Conservation (phyloP, 306 rosid species). For the Vigna radiata region DNA sequence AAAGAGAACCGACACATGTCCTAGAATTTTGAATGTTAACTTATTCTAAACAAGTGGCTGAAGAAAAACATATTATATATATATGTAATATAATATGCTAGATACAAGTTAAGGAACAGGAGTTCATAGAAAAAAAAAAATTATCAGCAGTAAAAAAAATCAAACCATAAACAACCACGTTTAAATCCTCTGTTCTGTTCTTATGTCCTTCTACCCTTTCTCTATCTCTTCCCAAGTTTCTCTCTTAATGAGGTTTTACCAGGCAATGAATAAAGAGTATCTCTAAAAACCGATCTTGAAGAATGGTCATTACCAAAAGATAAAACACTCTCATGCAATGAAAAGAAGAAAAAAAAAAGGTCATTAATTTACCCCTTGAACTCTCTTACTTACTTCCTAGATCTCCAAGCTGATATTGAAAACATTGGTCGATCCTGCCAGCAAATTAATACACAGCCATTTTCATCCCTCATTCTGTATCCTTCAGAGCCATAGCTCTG, state of each 20-base stretch:
- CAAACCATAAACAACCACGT: constrained; percentile 22
- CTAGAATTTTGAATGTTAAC: not conserved
- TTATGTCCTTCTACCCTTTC: not conserved
- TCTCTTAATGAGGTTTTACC: constrained; percentile 28
- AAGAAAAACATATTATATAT: not conserved
- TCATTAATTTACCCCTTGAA: constrained; percentile 17
- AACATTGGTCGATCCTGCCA: constrained; percentile 48
- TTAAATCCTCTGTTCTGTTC: not conserved
- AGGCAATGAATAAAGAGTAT: constrained; percentile 23
- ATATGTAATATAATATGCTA: not conserved
- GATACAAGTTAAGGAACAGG: constrained; percentile 5
- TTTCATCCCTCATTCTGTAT: constrained; percentile 46
- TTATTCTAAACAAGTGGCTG: not conserved
- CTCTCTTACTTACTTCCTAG: constrained; percentile 42
- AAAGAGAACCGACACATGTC: constrained; percentile 20
- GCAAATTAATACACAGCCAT: constrained; percentile 37
- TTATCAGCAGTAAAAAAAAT: constrained; percentile 32
- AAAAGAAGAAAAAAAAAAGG: constrained; percentile 12
- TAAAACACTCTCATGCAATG: constrained; percentile 43
- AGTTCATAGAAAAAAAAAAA: constrained; percentile 30
- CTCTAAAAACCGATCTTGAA: constrained; percentile 39
- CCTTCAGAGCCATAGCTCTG: constrained; percentile 41
- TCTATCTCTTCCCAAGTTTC: constrained; percentile 5
- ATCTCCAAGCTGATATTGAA: constrained; percentile 46
- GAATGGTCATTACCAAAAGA: constrained; percentile 45